A percentile compares a stretch with the other conserved stretches of the same genome.
Conservation (phyloP, 768 basidiomycete genomes). For the Pleurotus ostreatus region DNA sequence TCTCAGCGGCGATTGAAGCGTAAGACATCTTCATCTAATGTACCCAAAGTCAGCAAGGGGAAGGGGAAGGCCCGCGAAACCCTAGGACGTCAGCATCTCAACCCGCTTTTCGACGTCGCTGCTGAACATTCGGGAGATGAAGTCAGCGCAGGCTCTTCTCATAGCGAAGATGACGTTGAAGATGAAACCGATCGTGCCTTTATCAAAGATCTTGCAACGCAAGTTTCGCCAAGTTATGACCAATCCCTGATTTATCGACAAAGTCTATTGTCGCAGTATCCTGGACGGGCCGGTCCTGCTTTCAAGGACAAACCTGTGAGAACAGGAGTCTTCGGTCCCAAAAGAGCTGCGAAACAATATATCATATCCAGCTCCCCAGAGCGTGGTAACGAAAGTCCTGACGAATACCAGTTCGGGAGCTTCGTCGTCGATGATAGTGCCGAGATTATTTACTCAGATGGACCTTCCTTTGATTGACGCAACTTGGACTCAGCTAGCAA, state of each 20-base stretch:
- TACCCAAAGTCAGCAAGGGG: slow-evolving; percentile 12
- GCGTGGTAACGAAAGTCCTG: slow-evolving; percentile 43
- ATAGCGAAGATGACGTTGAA: slow-evolving; percentile 50
- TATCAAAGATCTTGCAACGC: slow-evolving; percentile 61
- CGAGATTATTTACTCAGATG: slow-evolving; percentile 46
- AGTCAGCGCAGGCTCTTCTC: slow-evolving; percentile 57
- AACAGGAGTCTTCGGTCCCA: slow-evolving; percentile 37
- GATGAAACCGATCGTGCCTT: slow-evolving; percentile 69
- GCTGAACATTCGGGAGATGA: slow-evolving; percentile 83
- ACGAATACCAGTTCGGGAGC: slow-evolving; percentile 70
- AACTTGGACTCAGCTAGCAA: no score
- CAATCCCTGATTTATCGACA: slow-evolving; percentile 67
- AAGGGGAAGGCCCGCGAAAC: slow-evolving; percentile 11
- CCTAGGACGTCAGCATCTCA: slow-evolving; percentile 15
- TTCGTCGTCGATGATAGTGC: slow-evolving; percentile 81
- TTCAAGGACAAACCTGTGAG: slow-evolving; percentile 54
- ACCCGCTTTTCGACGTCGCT: slow-evolving; percentile 59
- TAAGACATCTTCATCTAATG: slow-evolving; percentile 24
- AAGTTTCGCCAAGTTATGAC: slow-evolving; percentile 68
- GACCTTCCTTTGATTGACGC: neutral
- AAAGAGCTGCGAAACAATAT: slow-evolving; percentile 21
- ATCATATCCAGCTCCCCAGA: slow-evolving; percentile 60
- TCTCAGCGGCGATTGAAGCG: slow-evolving; percentile 33
- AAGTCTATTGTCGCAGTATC: slow-evolving; percentile 70
- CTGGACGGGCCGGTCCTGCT: slow-evolving; percentile 37